A percentile compares a stretch with the other conserved stretches of the same genome.
phyloP scores from a whole-genome alignment of 1,139 yeast species.

The Suhomyces panamericanus region DNA sequence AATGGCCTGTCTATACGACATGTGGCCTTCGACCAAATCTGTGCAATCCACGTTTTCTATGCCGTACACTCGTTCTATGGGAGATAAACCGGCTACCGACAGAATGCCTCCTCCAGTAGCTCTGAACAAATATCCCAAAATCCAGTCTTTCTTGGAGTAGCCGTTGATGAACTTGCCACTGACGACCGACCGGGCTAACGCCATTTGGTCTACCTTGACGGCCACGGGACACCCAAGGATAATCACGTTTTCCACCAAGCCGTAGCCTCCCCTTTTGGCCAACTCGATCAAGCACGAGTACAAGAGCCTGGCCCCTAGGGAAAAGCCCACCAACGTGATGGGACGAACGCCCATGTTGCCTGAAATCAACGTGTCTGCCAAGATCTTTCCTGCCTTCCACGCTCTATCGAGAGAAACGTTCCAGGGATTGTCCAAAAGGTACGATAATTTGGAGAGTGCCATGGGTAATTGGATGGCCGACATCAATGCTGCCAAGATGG shows the following conservation, averaged over 20 bases:
- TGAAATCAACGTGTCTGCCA: slow-evolving; percentile 87
- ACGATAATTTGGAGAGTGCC: slow-evolving; percentile 85
- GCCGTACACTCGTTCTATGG: slow-evolving; percentile 61
- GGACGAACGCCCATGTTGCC: slow-evolving; percentile 94
- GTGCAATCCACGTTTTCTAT: slow-evolving; percentile 88
- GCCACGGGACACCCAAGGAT: slow-evolving; percentile 90
- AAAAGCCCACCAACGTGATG: slow-evolving; percentile 87
- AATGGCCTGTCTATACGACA: slow-evolving; percentile 93
- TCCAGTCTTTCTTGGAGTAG: slow-evolving; percentile 92
- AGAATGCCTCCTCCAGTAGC: slow-evolving; percentile 95
- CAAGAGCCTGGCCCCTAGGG: slow-evolving; percentile 90
- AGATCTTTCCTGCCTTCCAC: slow-evolving; percentile 89
- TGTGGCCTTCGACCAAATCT: slow-evolving; percentile 86
- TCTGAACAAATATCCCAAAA: slow-evolving; percentile 88
- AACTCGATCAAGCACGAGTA: slow-evolving; percentile 87
- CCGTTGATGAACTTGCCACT: slow-evolving; percentile 92
- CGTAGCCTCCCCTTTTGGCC: slow-evolving; percentile 83
- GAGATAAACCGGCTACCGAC: slow-evolving; percentile 85
- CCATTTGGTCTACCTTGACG: slow-evolving; percentile 73
- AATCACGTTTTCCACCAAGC: slow-evolving; percentile 85
- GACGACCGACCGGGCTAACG: slow-evolving; percentile 80
- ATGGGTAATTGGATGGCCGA: slow-evolving; percentile 94
- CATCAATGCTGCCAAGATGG: slow-evolving; percentile 89
- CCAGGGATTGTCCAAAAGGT: slow-evolving; percentile 96
- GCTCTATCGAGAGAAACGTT: slow-evolving; percentile 95